A percentile compares a stretch with the other conserved stretches of the same genome.
Evolutionary conservation across 2,329 filamentous ascomycete genomes (phyloP).

Genomic region (Pseudofabraea citricarpa): DNA sequence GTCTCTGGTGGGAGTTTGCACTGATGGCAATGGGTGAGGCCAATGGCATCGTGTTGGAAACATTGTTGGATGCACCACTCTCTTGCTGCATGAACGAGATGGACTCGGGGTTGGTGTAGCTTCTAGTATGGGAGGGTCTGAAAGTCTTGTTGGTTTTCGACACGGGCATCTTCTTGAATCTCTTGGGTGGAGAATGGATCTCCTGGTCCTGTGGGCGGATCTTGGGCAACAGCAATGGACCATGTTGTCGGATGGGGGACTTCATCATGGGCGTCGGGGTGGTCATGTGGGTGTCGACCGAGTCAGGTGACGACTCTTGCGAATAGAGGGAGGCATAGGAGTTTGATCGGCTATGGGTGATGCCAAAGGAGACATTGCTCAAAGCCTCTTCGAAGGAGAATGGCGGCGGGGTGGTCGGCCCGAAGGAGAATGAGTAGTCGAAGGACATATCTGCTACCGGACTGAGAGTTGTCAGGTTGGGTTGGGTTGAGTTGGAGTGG

Average conservation of each 20-base stretch:
- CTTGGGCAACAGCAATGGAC: constrained; percentile 77
- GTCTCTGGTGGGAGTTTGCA: constrained; percentile 43
- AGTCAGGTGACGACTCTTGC: constrained; percentile 64
- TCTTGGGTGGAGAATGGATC: constrained; percentile 58
- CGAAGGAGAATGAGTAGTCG: constrained; percentile 54
- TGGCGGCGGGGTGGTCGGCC: constrained; percentile 44
- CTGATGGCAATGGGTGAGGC: constrained; percentile 25
- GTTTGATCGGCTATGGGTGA: constrained; percentile 30
- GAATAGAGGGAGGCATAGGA: constrained; percentile 55
- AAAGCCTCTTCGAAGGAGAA: constrained; percentile 53
- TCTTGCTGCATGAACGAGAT: constrained; percentile 31
- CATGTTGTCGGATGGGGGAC: constrained; percentile 72
- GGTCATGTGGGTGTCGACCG: constrained; percentile 61
- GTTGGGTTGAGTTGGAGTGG: constrained; percentile 2
- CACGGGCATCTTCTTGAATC: constrained; percentile 43
- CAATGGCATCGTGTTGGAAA: constrained; percentile 13
- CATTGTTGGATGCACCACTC: constrained; percentile 20
- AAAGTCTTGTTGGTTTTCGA: constrained; percentile 21
- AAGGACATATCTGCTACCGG: constrained; percentile 58
- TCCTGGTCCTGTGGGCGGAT: constrained; percentile 81
- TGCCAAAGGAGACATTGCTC: constrained; percentile 47
- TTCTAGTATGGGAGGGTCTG: constrained; percentile 47
- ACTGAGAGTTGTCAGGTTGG: constrained; percentile 32
- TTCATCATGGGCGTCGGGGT: constrained; percentile 68
- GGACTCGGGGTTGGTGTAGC: constrained; percentile 58